Evolutionary conservation across 2,329 filamentous ascomycete genomes (phyloP).

Genomic region (Colletotrichum theobromicola): DNA sequence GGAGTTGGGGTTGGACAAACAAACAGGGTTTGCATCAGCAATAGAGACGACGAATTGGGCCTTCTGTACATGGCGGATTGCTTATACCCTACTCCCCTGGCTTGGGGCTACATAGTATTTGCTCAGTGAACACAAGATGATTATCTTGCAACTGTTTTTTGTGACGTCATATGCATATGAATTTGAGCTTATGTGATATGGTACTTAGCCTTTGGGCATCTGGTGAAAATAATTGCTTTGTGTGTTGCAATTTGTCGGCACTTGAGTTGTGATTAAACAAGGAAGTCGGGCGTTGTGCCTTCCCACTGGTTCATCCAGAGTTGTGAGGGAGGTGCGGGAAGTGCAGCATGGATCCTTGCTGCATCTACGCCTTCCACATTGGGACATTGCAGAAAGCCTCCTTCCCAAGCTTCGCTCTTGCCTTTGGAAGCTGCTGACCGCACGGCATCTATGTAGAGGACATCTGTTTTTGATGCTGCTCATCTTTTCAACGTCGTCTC

Average conservation of each 20-base stretch:
- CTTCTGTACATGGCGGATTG: conserved; percentile 3
- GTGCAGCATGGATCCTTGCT: not conserved
- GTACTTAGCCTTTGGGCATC: fast-evolving
- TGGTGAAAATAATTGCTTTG: not conserved
- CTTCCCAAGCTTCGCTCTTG: not conserved
- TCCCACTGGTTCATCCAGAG: conserved; percentile 9
- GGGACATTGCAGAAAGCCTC: not conserved
- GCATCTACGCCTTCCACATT: not conserved
- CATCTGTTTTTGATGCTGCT: not conserved
- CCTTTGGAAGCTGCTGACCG: not conserved
- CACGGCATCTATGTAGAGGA: not conserved
- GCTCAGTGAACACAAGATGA: not conserved
- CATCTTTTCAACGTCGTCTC: not conserved
- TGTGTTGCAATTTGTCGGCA: not conserved
- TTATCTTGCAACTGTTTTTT: not conserved
- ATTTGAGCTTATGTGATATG: not conserved
- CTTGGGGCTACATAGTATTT: conserved; percentile 9
- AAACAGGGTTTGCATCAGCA: not conserved
- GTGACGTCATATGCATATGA: not conserved
- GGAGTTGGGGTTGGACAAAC: conserved; percentile 8
- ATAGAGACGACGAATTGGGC: not conserved
- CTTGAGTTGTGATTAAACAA: not conserved
- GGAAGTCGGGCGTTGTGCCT: not conserved
- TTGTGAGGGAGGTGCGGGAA: conserved; percentile 7
- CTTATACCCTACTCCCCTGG: conserved; percentile 15